These are phyloP conservation scores for Danielia reshetovae DNA, from an alignment of 805 yeast species.

Conservation along the genomic window DNA sequence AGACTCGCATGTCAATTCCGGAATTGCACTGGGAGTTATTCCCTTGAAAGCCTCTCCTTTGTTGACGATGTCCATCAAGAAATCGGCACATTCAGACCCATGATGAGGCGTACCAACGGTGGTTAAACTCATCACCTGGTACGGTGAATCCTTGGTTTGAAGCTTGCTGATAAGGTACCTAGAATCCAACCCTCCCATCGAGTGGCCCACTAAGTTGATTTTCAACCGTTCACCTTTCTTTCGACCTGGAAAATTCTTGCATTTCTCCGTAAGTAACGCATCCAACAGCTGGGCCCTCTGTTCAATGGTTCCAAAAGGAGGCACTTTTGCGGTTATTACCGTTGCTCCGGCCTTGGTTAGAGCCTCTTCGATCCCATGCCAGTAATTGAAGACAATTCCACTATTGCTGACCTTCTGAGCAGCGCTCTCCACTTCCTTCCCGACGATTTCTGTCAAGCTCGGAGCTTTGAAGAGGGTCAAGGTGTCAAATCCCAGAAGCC, in stretches of 20 bases:
- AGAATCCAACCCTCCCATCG: conserved; percentile 92
- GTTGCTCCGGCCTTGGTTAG: conserved; percentile 59
- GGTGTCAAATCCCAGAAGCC: conserved; percentile 76
- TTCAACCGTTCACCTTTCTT: conserved; percentile 32
- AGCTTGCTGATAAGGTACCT: conserved; percentile 66
- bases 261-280: conserved; percentile 39
- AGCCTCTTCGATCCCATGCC: conserved; percentile 73
- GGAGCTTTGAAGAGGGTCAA: conserved; percentile 17
- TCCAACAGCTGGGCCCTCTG: conserved; percentile 61
- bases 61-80: conserved; percentile 38
- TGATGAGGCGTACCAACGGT: conserved; percentile 87
- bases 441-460: conserved; percentile 9
- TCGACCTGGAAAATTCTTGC: conserved; percentile 16
- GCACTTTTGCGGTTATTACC: conserved; percentile 72
- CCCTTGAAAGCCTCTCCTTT: conserved; percentile 13
- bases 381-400: conserved; percentile 57
- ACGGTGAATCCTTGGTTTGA: conserved; percentile 29
- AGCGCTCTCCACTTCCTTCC: conserved; percentile 12
- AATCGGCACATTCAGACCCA: conserved; percentile 83
- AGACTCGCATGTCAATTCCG: conserved; percentile 59
- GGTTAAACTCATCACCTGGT: conserved; percentile 68
- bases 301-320: conserved; percentile 74
- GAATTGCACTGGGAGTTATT: conserved; percentile 39
- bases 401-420: conserved; percentile 9
- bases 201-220: conserved; percentile 78